phyloP scores from a whole-genome alignment of 148 eudicot genomes.

The Drosera capensis region DNA sequence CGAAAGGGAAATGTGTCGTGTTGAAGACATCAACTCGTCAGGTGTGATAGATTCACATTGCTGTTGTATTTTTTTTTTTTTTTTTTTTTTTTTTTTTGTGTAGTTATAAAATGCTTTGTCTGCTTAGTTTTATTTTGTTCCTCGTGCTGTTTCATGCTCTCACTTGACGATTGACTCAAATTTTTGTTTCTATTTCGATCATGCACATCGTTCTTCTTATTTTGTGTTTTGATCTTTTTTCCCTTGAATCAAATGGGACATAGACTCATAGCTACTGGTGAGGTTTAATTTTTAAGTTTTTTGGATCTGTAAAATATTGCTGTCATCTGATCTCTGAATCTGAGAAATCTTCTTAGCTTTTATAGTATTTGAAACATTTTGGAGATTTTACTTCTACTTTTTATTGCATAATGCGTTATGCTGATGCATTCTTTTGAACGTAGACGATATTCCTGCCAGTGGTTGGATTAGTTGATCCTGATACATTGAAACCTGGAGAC shows the following conservation, averaged over 20 bases:
- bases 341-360: no score
- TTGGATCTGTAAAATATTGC: no score
- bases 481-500: conserved; percentile 88
- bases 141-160: no score
- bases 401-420: neutral
- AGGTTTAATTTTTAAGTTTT: no score
- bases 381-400: neutral
- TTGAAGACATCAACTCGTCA: conserved; percentile 88
- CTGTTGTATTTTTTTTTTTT: neutral
- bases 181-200: no score
- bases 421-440: conserved; percentile 9
- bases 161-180: no score
- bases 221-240: no score
- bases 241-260: no score
- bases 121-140: neutral
- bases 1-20: conserved; percentile 95
- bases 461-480: conserved; percentile 95
- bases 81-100: neutral
- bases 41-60: conserved; percentile 21
- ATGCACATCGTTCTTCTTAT: no score
- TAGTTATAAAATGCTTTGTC: neutral
- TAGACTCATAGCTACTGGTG: no score
- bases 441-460: conserved; percentile 96
- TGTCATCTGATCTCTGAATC: no score
- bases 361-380: no score